Conservation (phyloP, 2,329 filamentous ascomycete genomes). For the Diaporthe ilicicola region DNA sequence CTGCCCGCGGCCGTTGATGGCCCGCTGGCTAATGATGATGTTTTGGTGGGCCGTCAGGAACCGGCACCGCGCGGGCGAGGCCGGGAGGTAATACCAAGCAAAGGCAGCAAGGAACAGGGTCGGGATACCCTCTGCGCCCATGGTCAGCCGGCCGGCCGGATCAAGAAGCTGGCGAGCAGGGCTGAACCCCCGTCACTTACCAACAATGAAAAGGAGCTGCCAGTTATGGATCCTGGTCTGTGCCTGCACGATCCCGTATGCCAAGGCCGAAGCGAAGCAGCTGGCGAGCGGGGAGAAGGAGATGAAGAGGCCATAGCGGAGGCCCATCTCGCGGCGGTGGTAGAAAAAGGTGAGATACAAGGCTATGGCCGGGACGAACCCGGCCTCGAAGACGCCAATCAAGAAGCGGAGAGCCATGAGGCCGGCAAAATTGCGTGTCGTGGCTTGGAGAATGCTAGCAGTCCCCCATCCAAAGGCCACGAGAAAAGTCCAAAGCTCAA, state of each 20-base stretch:
- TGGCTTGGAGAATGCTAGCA: background rate
- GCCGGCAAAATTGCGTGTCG: background rate
- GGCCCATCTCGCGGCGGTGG: background rate
- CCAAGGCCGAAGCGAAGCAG: background rate
- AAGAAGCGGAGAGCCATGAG: background rate
- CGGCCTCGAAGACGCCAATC: background rate
- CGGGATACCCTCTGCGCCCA: background rate
- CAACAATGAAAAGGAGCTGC: background rate
- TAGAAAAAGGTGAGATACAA: background rate
- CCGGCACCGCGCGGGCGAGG: background rate
- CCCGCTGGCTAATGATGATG: background rate
- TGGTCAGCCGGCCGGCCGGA: too few species aligned
- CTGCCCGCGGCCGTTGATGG: background rate
- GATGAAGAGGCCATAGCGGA: background rate
- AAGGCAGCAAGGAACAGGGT: background rate
- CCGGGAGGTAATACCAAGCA: background rate
- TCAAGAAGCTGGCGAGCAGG: too few species aligned
- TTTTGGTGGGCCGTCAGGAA: background rate
- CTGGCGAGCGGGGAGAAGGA: background rate
- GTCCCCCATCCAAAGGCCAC: background rate
- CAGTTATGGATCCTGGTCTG: background rate
- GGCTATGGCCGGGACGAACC: background rate
- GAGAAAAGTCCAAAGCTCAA: too few species aligned
- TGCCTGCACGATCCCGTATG: background rate
- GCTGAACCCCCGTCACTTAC: too few species aligned